Base-by-base conservation (phyloP, 192 early-diverging fungal species). In the Dissophora ornata region DNA sequence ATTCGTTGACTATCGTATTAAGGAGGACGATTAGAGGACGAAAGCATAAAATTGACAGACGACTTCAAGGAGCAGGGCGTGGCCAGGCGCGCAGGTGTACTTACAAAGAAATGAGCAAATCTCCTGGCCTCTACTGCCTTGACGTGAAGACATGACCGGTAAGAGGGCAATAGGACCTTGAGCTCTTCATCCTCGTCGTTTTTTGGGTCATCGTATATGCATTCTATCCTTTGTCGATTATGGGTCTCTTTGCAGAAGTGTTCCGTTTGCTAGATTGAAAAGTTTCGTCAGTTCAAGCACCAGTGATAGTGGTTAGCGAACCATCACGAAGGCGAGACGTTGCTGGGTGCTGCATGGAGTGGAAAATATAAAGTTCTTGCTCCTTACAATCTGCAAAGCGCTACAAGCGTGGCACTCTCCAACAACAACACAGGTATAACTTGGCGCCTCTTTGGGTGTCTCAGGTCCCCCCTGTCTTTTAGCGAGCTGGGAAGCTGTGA, bases 181-280 rank as follows among this genome's bases (percentile, higher is more conserved):
- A 77, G 64, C 38, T 77, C 73, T n/a, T 77, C 73, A n/a, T 77
- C 24, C 26, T 77, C 73, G 15, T 77, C 59, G 26, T 77, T 62
- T 47, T 67, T 77, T 0, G 73, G 73, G 30, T 77, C 73, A n/a
- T 67, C 59, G 29, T 47, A 77, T 18, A 67, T 67, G 54, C 73
- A 77, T 12, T 63, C 64, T 54, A 67, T 62, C 38, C 46, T 54
- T 21, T 77, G 73, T 10, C 64, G 57, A 24, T 77, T 77, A 24
- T 77, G 73, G 0, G 73, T 77, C 29, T 77, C 73, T 13, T 52
- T 61, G 28, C 73, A 77, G 2, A 36, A 28, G 0, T 57, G 46
- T 29, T 49, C 49, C 19, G 73, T 62, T 77, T 77, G 28, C 73
- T 75, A 33, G 22, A 42, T n/a, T n/a, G n/a, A n/a, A n/a, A n/a